Percentiles rank a stretch among this genome's conserved stretches.
Evolutionary conservation across 345 rosid species (phyloP).

Genomic region (Viola odorata): DNA sequence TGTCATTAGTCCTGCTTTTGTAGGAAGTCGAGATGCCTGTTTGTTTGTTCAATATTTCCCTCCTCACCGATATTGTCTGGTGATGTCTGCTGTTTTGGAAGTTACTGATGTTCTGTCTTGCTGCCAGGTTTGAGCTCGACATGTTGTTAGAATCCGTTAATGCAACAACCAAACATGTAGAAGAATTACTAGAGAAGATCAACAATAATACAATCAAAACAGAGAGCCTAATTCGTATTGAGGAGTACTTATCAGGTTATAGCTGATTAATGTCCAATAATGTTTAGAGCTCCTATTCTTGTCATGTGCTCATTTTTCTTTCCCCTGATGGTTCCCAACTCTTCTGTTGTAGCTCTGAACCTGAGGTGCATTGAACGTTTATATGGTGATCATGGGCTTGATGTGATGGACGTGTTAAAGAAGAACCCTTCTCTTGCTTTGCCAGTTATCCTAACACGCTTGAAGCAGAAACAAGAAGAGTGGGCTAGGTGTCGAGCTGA

Average conservation of each 20-base stretch:
- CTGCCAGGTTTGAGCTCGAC: slow-evolving; percentile 91
- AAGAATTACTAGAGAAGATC: slow-evolving; percentile 71
- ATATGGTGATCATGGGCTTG: slow-evolving; percentile 97
- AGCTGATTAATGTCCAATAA: slow-evolving; percentile 12
- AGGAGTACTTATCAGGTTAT: slow-evolving; percentile 84
- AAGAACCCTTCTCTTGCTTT: slow-evolving; percentile 81
- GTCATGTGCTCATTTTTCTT: slow-evolving; percentile 6
- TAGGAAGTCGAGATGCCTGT: neutral
- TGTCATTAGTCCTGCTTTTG: no score
- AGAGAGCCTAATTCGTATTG: slow-evolving; percentile 51
- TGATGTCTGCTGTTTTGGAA: neutral
- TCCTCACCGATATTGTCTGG: no score
- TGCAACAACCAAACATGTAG: slow-evolving; percentile 73
- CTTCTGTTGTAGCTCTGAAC: slow-evolving; percentile 60
- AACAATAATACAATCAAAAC: slow-evolving; percentile 53
- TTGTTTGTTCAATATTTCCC: neutral
- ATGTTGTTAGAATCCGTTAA: slow-evolving; percentile 92
- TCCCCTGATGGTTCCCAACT: slow-evolving; percentile 1
- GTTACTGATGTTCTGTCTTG: slow-evolving; percentile 15
- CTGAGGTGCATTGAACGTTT: slow-evolving; percentile 91
- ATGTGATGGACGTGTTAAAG: slow-evolving; percentile 81
- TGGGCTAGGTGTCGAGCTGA: slow-evolving; percentile 93
- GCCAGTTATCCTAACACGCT: slow-evolving; percentile 86
- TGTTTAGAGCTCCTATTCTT: slow-evolving; percentile 5
- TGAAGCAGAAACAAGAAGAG: slow-evolving; percentile 97